Percentiles rank a stretch among this genome's conserved stretches.
These are phyloP conservation scores for Calocera viscosa DNA, from an alignment of 768 basidiomycete genomes.

Conservation along the genomic window DNA sequence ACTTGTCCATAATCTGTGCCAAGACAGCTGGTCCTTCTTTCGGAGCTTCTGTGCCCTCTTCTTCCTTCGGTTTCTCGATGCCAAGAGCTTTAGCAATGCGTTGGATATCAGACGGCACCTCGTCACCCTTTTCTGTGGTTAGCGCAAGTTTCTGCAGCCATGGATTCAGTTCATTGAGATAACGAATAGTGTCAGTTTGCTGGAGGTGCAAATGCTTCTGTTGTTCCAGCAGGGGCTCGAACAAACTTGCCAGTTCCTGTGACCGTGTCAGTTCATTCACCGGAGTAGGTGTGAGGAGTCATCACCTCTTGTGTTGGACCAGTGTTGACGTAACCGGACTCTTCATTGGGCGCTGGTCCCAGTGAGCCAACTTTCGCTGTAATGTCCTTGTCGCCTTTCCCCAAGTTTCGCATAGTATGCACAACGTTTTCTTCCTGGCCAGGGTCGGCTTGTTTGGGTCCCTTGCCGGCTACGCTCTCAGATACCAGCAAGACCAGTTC, in stretches of 20 bases:
- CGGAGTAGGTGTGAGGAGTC: not conserved
- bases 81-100: not conserved
- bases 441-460: not conserved
- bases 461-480: slow-evolving; percentile 1
- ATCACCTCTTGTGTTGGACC: not conserved
- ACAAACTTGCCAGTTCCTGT: not conserved
- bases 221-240: not conserved
- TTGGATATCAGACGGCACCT: not conserved
- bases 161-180: slow-evolving; percentile 60
- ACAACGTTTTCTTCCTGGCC: not conserved
- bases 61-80: not conserved
- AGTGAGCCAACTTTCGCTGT: no score
- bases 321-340: not conserved
- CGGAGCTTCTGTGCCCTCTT: not conserved
- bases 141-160: slow-evolving; percentile 6
- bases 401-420: not conserved
- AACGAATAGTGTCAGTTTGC: slow-evolving; percentile 62
- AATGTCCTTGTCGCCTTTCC: not conserved
- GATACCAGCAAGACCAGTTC: not conserved
- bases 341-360: no score
- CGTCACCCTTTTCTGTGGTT: not conserved
- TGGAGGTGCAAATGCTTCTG: slow-evolving; percentile 25
- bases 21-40: not conserved
- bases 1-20: slow-evolving; percentile 16
- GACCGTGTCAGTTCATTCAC: not conserved